Percentiles rank a stretch among this genome's conserved stretches.
phyloP scores from a whole-genome alignment of 495 filamentous ascomycete genomes.

The Penicillium waksmanii region DNA sequence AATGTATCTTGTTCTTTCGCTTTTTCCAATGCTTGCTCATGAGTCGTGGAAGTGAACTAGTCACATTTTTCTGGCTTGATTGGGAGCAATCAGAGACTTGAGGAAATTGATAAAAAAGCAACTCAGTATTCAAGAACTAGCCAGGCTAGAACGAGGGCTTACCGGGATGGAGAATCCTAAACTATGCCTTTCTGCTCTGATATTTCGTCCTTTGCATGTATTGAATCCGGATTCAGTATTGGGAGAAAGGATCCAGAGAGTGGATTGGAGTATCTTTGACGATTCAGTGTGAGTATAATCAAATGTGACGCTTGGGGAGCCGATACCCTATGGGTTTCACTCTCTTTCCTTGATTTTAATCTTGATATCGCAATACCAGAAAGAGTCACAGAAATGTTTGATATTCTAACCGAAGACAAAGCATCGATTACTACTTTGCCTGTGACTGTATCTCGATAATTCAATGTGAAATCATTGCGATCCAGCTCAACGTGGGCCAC shows the following conservation, averaged over 20 bases:
- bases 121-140: background rate
- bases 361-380: slow-evolving; percentile 11
- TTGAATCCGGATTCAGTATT: background rate
- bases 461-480: slow-evolving; percentile 3
- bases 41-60: background rate
- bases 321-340: background rate
- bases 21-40: background rate
- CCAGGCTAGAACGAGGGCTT: background rate
- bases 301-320: background rate
- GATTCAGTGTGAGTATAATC: background rate
- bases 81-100: background rate
- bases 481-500: slow-evolving; percentile 9
- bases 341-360: background rate
- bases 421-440: slow-evolving; percentile 1
- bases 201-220: background rate
- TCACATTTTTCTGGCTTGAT: background rate
- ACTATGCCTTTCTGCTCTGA: background rate
- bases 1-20: slow-evolving; percentile 2
- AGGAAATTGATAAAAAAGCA: background rate
- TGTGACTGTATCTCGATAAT: slow-evolving; percentile 9
- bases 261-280: background rate
- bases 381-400: slow-evolving; percentile 12
- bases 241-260: background rate
- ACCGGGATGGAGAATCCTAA: background rate
- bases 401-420: slow-evolving; percentile 2